phyloP scores from a whole-genome alignment of 306 rosid species.

The Vigna hirtella region DNA sequence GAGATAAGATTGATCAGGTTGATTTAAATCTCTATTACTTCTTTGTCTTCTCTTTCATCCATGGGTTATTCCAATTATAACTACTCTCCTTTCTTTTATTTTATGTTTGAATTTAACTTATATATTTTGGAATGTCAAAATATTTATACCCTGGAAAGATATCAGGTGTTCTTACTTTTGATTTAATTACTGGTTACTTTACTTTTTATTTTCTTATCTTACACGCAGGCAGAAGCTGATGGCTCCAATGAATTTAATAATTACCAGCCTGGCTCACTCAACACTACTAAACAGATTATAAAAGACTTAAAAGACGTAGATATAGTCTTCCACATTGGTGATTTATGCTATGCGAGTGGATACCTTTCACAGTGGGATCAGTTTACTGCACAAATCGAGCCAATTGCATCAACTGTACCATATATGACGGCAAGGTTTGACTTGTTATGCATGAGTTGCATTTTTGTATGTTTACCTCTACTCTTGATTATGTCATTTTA shows the following conservation, averaged over 20 bases:
- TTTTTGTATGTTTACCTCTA: background rate
- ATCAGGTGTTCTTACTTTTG: constrained; percentile 7
- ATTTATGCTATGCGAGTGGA: constrained; percentile 87
- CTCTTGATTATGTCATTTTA: constrained; percentile 42
- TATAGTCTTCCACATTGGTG: constrained; percentile 95
- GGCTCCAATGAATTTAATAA: constrained; percentile 93
- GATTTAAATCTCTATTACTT: constrained; percentile 25
- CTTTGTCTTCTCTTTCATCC: constrained; percentile 14
- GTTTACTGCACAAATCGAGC: constrained; percentile 90
- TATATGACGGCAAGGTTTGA: constrained; percentile 92
- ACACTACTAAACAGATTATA: constrained; percentile 78
- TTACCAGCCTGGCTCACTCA: constrained; percentile 85
- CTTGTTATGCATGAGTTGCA: background rate
- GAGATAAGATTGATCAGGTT: background rate
- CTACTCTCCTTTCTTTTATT: background rate
- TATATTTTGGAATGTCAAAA: background rate
- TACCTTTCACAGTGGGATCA: constrained; percentile 98
- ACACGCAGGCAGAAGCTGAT: constrained; percentile 86
- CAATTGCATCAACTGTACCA: constrained; percentile 89
- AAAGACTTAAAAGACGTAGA: constrained; percentile 76
- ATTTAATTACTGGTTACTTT: constrained; percentile 24
- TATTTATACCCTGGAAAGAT: constrained; percentile 11
- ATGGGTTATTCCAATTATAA: background rate
- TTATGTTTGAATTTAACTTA: constrained; percentile 9
- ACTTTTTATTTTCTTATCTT: constrained; percentile 27